A percentile compares a stretch with the other conserved stretches of the same genome.
Evolutionary conservation across 1,139 yeast genomes (phyloP).

Genomic region (Yamadazyma spencermartinsiae): DNA sequence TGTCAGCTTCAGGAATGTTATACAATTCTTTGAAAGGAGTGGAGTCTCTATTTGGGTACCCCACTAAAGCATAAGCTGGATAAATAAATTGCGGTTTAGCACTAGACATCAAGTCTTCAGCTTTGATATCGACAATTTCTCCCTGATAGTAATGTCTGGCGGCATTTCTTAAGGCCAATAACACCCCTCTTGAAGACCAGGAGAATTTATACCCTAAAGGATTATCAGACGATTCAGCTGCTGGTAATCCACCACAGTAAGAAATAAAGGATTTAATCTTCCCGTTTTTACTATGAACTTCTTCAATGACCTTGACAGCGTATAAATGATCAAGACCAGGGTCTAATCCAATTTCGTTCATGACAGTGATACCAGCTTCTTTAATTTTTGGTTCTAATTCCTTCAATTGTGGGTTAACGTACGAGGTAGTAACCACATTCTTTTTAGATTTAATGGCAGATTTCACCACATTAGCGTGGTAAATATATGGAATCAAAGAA

Average conservation of each 20-base stretch:
- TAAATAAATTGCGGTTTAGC: constrained; percentile 94
- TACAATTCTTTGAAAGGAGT: constrained; percentile 90
- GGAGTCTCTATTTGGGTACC: constrained; percentile 98
- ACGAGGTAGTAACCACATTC: constrained; percentile 94
- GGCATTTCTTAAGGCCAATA: constrained; percentile 89
- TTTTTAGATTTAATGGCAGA: constrained; percentile 89
- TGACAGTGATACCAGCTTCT: constrained; percentile 84
- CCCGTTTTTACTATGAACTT: constrained; percentile 89
- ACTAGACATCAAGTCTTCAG: constrained; percentile 92
- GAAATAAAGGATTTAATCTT: constrained; percentile 91
- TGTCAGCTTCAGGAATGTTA: constrained; percentile 94
- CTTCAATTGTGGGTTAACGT: constrained; percentile 88
- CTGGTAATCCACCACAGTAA: constrained; percentile 98
- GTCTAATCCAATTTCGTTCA: constrained; percentile 94
- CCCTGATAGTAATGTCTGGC: constrained; percentile 92
- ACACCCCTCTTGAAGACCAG: constrained; percentile 98
- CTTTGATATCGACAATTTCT: constrained; percentile 70
- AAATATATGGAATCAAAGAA: constrained; percentile 93
- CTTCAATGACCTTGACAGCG: constrained; percentile 97
- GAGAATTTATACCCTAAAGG: constrained; percentile 98
- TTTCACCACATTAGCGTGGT: constrained; percentile 90
- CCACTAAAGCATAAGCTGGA: constrained; percentile 93
- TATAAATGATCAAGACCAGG: constrained; percentile 98
- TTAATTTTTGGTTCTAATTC: constrained; percentile 77
- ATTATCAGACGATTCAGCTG: constrained; percentile 96